Percentiles rank a stretch among this genome's conserved stretches.
Conservation (phyloP, 257 asterid genomes). For the Salvia miltiorrhiza region DNA sequence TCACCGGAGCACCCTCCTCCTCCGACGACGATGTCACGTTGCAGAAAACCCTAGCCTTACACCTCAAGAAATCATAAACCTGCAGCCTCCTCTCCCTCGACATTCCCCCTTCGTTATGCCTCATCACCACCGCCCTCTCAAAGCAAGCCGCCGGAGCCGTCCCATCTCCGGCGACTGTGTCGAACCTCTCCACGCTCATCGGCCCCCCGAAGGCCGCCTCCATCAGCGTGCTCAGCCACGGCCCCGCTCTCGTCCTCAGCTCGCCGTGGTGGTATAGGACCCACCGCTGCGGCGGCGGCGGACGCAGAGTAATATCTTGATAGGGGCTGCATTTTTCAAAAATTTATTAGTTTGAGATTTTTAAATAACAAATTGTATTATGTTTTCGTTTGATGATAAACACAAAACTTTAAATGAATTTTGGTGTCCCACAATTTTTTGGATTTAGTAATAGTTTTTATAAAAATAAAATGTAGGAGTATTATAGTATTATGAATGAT, state of each 20-base stretch:
- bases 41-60: slow-evolving; percentile 58
- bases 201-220: slow-evolving; percentile 50
- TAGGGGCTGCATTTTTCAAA: too few species aligned
- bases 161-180: neutral
- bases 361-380: too few species aligned
- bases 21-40: slow-evolving; percentile 23
- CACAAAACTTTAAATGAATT: too few species aligned
- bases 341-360: too few species aligned
- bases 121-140: slow-evolving; percentile 65
- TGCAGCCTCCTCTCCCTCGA: slow-evolving; percentile 51
- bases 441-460: too few species aligned
- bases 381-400: too few species aligned
- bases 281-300: slow-evolving; percentile 43
- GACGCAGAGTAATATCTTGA: too few species aligned
- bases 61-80: slow-evolving; percentile 64
- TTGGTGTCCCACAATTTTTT: too few species aligned
- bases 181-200: slow-evolving; percentile 32
- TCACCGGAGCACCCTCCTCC: slow-evolving; percentile 20
- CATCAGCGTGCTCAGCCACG: slow-evolving; percentile 56
- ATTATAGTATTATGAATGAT: too few species aligned
- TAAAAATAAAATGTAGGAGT: too few species aligned
- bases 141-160: slow-evolving; percentile 32
- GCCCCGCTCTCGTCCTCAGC: slow-evolving; percentile 48
- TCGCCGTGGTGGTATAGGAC: slow-evolving; percentile 79
- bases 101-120: slow-evolving; percentile 89